phyloP scores from a whole-genome alignment of 1,139 yeast species.

The Candida sp. region DNA sequence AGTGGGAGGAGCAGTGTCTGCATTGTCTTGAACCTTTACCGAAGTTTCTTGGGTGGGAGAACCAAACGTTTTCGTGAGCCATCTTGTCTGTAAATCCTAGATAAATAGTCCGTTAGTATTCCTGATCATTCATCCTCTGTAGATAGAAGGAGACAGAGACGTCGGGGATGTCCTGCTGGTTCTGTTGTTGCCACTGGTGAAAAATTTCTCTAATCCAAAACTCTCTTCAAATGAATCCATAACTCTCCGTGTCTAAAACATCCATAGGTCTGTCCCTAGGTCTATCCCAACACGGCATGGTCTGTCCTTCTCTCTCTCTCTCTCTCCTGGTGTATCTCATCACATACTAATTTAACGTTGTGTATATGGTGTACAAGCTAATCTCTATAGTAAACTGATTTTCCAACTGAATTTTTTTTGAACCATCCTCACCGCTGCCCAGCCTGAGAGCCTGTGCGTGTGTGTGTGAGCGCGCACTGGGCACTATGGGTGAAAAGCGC shows the following conservation, averaged over 20 bases:
- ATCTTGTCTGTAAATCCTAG: conserved; percentile 51
- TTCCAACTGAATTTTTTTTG: conserved; percentile 5
- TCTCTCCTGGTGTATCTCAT: neutral
- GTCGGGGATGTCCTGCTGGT: neutral
- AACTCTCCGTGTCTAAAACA: neutral
- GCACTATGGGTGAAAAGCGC: neutral
- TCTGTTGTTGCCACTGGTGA: neutral
- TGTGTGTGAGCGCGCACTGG: neutral
- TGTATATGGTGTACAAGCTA: neutral
- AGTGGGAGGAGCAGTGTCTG: conserved; percentile 99
- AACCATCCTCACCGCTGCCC: no score
- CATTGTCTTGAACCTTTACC: conserved; percentile 99
- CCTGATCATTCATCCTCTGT: neutral
- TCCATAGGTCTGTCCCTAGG: neutral
- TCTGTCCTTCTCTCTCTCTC: neutral
- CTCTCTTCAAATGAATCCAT: neutral
- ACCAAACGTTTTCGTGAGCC: conserved; percentile 99
- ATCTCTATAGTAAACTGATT: neutral
- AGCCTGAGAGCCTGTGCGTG: no score
- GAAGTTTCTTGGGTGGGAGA: conserved; percentile 99
- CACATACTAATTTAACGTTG: conserved; percentile 11
- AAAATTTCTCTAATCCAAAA: neutral
- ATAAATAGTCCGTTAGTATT: conserved; percentile 29
- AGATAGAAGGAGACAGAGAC: neutral
- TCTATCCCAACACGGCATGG: neutral